phyloP scores from a whole-genome alignment of 1,284 basidiomycete species.

The Austroboletus niveus region DNA sequence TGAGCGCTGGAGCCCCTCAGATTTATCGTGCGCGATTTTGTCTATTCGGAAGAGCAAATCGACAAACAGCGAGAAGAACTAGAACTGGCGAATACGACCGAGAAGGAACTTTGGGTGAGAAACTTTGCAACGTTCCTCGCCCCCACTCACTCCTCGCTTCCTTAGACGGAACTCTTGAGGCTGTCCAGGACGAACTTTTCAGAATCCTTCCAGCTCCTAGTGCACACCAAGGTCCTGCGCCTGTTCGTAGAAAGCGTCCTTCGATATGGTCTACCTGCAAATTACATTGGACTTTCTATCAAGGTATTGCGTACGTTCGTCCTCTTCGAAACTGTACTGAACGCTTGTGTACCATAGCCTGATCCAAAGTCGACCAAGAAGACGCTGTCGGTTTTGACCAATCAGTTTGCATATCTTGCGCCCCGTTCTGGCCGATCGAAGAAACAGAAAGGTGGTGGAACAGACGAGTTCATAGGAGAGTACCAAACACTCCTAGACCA shows the following conservation, averaged over 20 bases:
- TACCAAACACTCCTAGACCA: slow-evolving; percentile 90
- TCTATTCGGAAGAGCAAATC: slow-evolving; percentile 86
- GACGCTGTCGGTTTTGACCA: slow-evolving; percentile 70
- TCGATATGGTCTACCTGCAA: slow-evolving; percentile 92
- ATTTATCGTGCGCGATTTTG: slow-evolving; percentile 92
- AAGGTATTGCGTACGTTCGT: slow-evolving; percentile 54
- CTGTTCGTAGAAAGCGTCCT: slow-evolving; percentile 95
- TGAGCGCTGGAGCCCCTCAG: slow-evolving; percentile 32
- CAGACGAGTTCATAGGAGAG: slow-evolving; percentile 79
- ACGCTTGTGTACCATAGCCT: slow-evolving; percentile 52
- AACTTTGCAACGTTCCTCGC: background rate
- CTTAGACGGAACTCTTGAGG: slow-evolving; percentile 89
- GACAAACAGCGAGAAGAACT: slow-evolving; percentile 84
- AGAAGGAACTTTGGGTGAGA: slow-evolving; percentile 96
- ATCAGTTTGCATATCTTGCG: slow-evolving; percentile 80
- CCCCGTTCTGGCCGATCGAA: slow-evolving; percentile 52
- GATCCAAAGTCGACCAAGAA: slow-evolving; percentile 85
- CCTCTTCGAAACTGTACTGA: background rate
- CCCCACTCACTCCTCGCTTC: slow-evolving; percentile 5
- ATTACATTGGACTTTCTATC: slow-evolving; percentile 81
- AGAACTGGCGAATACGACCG: slow-evolving; percentile 76
- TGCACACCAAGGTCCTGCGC: slow-evolving; percentile 91
- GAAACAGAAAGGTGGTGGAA: slow-evolving; percentile 36
- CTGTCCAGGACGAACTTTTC: slow-evolving; percentile 95
- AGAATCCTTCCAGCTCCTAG: slow-evolving; percentile 92